Percentiles rank a stretch among this genome's conserved stretches.
These are phyloP conservation scores for Mucor indicus DNA, from an alignment of 371 early-diverging fungal genomes.

Conservation along the genomic window DNA sequence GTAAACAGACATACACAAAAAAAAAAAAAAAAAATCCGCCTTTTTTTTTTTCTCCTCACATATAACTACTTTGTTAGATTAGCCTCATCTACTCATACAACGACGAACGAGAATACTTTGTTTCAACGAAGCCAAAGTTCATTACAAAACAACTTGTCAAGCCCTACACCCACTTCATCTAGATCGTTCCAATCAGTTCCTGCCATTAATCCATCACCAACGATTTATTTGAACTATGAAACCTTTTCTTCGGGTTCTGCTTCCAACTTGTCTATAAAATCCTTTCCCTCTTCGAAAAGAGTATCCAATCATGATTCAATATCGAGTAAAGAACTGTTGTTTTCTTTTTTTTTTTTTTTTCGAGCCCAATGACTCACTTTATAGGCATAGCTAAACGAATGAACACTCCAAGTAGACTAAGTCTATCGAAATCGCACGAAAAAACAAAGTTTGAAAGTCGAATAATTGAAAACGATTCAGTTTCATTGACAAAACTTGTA, in stretches of 20 bases:
- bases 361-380: background rate
- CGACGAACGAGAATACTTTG: background rate
- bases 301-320: conserved; percentile 3
- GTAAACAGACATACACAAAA: background rate
- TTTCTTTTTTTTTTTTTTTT: background rate
- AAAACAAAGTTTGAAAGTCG: too few species aligned
- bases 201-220: conserved; percentile 1
- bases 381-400: background rate
- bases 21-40: too few species aligned
- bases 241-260: conserved; percentile 6
- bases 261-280: conserved; percentile 6
- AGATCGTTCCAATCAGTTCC: background rate
- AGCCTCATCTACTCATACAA: background rate
- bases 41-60: too few species aligned
- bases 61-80: too few species aligned
- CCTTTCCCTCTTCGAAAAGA: conserved; percentile 1
- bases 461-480: background rate
- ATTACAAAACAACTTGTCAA: background rate
- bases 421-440: background rate
- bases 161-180: background rate
- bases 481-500: background rate
- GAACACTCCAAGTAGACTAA: background rate
- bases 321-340: conserved; percentile 13
- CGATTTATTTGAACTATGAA: conserved; percentile 8
- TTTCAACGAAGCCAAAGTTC: conserved; percentile 2